These are phyloP conservation scores for Xylaria bambusicola DNA, from an alignment of 495 filamentous ascomycete genomes.

Conservation along the genomic window DNA sequence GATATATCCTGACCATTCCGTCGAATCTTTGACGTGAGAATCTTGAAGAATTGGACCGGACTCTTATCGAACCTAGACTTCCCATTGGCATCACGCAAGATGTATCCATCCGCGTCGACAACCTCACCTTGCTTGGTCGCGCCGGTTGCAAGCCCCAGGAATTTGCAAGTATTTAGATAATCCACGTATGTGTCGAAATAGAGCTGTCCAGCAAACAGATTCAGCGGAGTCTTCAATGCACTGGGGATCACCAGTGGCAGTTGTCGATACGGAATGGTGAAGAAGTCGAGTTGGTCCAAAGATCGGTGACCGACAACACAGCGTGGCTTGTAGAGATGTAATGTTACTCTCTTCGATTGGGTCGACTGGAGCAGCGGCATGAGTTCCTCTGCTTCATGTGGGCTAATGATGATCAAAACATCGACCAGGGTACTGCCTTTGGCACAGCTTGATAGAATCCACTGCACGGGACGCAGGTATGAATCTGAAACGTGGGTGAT, in stretches of 20 bases:
- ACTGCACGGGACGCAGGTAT: slow-evolving; percentile 61
- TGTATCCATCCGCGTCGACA: slow-evolving; percentile 47
- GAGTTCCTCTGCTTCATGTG: slow-evolving; percentile 61
- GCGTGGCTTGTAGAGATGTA: slow-evolving; percentile 64
- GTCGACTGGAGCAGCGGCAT: slow-evolving; percentile 38
- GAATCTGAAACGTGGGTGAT: slow-evolving; percentile 39
- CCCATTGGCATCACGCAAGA: slow-evolving; percentile 30
- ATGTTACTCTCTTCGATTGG: slow-evolving; percentile 32
- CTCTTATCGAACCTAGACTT: slow-evolving; percentile 44
- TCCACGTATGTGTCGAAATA: slow-evolving; percentile 58
- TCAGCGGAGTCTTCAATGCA: slow-evolving; percentile 49
- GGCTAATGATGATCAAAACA: slow-evolving; percentile 60
- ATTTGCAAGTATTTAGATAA: slow-evolving; percentile 55
- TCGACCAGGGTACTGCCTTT: slow-evolving; percentile 17
- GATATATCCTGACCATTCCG: slow-evolving; percentile 51
- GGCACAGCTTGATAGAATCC: slow-evolving; percentile 49
- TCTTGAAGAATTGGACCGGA: slow-evolving; percentile 55
- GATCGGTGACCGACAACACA: slow-evolving; percentile 42
- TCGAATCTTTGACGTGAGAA: slow-evolving; percentile 53
- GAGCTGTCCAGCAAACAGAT: slow-evolving; percentile 68
- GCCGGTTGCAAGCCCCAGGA: slow-evolving; percentile 48
- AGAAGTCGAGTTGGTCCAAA: slow-evolving; percentile 53
- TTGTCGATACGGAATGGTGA: slow-evolving; percentile 32
- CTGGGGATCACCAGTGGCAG: slow-evolving; percentile 21
- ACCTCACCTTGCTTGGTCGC: slow-evolving; percentile 33